Base-by-base conservation (phyloP, 768 basidiomycete genomes). In the Sporobolomyces phaffii region DNA sequence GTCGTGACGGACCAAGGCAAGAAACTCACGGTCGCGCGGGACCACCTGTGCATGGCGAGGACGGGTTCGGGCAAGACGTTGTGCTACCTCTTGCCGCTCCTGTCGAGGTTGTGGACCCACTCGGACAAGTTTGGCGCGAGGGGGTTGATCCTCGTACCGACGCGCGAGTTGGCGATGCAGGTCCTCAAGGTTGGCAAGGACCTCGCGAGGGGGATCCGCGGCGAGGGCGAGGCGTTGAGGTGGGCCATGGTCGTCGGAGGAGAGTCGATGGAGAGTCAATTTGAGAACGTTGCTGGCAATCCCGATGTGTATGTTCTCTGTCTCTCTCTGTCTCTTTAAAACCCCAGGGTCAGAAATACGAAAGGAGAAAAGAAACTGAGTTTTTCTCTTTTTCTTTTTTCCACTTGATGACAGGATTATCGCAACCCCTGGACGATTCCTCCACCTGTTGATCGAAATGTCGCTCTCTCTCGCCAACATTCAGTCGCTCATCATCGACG, bases 401-500 rank as follows among this genome's bases (percentile, higher is more conserved):
- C n/a, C n/a, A n/a, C n/a, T n/a, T n/a, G n/a, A n/a, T n/a, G n/a
- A n/a, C 72, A 97, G 93, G 24, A 89, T 99, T 69, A 94, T 99
- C 72, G 94, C 96, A 28, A 99, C 96, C 15, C 96, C 96, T 22
- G 96, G 96, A 65, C 91, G 96, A 70, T 81, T 99, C 38, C 84
- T 99, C n/a, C 96, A 99, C 79, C 83, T 99, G 28, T 83, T 89
- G 57, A 89, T 98, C 54, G 96, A 99, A 80, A 98, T 98, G 94
- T 89, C 88, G 68, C 80, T 96, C 53, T 91, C 94, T 75, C 81
- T 99, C 31, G 85, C 87, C 56, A 86, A 88, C 0, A 81, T 93
- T 8, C 86, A 93, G 78, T 91, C 89, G 65, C 85, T 92, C 67
- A 89, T 98, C 28, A 97, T 97, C 74, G 96, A 99, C 75, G 96